Conservation (phyloP, 148 eudicot genomes). For the Amaranthus cruentus region DNA sequence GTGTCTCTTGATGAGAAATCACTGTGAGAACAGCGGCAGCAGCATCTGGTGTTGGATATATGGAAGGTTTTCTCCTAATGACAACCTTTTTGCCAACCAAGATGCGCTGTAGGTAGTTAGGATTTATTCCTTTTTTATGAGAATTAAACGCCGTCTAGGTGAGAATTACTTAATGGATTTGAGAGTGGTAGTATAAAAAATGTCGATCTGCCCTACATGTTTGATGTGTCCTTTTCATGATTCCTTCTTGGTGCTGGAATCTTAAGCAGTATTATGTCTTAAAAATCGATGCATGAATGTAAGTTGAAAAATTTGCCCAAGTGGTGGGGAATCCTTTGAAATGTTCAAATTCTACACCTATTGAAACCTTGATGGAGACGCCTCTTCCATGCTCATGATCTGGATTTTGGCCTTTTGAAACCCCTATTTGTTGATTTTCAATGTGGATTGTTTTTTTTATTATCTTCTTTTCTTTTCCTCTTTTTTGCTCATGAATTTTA, state of each 20-base stretch:
- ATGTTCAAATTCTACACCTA: conserved; percentile 12
- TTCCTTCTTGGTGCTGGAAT: conserved; percentile 32
- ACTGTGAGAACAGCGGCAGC: conserved; percentile 19
- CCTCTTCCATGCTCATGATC: conserved; percentile 15
- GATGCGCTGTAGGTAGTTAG: conserved; percentile 22
- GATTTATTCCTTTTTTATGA: conserved; percentile 20
- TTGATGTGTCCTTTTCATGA: conserved; percentile 28
- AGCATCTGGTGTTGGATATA: conserved; percentile 19
- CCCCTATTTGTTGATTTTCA: conserved; percentile 12
- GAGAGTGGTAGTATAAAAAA: not conserved
- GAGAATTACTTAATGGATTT: too few relatives aligned
- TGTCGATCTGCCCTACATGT: conserved; percentile 6
- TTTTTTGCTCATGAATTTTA: conserved; percentile 7
- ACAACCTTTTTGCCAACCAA: conserved; percentile 24
- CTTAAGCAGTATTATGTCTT: conserved; percentile 27
- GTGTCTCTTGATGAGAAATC: not conserved
- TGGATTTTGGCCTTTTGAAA: conserved; percentile 2
- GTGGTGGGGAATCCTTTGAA: conserved; percentile 15
- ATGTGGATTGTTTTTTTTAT: conserved; percentile 21
- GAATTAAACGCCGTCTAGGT: not conserved
- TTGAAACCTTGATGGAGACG: conserved; percentile 22
- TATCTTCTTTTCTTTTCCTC: conserved; percentile 8
- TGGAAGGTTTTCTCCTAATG: conserved; percentile 20
- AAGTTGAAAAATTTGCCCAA: conserved; percentile 19
- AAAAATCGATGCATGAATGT: conserved; percentile 17